Conservation (phyloP, 2,329 filamentous ascomycete genomes). For the Curvularia eragrostidis region DNA sequence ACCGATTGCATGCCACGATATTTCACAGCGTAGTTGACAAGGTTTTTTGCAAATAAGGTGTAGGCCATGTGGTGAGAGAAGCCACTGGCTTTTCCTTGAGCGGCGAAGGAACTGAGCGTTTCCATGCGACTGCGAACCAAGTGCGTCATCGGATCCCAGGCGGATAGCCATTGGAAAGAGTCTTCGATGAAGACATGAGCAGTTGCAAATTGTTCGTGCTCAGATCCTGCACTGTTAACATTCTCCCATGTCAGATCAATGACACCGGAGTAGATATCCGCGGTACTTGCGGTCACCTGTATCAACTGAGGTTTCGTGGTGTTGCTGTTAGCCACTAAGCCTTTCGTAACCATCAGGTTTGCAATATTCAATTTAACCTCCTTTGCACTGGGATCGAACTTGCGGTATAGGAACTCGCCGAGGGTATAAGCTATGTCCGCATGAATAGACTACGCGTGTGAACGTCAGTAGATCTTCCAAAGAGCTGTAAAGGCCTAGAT, state of each 20-base stretch:
- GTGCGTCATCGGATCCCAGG: neutral
- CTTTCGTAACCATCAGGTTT: neutral
- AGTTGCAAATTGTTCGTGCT: neutral
- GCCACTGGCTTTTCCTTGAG: conserved; percentile 1
- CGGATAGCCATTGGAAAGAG: neutral
- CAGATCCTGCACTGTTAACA: neutral
- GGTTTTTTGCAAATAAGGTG: conserved; percentile 23
- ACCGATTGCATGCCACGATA: conserved; percentile 30
- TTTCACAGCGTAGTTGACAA: conserved; percentile 28
- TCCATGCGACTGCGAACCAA: neutral
- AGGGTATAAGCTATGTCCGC: conserved; percentile 60
- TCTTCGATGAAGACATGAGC: neutral
- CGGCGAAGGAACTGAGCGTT: neutral
- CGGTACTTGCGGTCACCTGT: neutral
- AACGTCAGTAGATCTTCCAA: no score
- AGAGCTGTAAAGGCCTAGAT: no score
- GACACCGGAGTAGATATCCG: neutral
- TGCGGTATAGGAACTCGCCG: conserved; percentile 51
- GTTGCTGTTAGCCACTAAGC: neutral
- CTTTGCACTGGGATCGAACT: neutral
- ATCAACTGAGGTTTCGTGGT: neutral
- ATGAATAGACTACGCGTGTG: conserved; percentile 44
- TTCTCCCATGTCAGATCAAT: neutral
- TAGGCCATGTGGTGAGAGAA: conserved; percentile 28
- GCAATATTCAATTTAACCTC: neutral